Evolutionary conservation across 352 stramenopile species (phyloP), one percentile per base, ranked within the genome.

Genomic region (Pythium folliculosum): DNA sequence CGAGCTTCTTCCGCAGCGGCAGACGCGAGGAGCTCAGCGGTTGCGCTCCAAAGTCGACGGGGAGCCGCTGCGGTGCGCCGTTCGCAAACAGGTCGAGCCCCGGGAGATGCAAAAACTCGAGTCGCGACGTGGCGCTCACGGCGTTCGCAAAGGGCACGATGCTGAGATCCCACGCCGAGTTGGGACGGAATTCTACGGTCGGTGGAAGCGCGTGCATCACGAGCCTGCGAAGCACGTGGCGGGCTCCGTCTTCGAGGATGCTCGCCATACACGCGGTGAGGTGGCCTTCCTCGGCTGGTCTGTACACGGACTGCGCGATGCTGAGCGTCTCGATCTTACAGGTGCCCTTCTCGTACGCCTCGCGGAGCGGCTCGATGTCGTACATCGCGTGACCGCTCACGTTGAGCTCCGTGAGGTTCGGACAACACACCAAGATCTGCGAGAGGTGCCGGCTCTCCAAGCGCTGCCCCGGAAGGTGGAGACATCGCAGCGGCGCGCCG

Each of bases 381-480:
- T 51, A 21, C 3, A 70, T 13, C 10, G 30, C 8, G 25, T 60
- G 27, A 13, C 43, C 54, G 25, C 48, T 59, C 5, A 70, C 30
- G 10, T 70, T 64, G 16, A 67, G 50, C 60, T 52, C 50, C 0
- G 37, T 67, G 21, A 67, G 35, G n/a, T 67, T 67, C 10, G 60
- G 60, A 35, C 60, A 67, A 43, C n/a, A 53, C 17, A 17, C 2
- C 16, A 67, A 21, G 21, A 67, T 59, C 17, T 58, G 50, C 22
- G 21, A 16, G 38, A 67, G 60, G 22, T 67, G 60, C 3, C 60
- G 9, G 5, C 23, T 59, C 19, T 25, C 9, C 1, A 62, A 35
- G 6, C 9, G 17, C 14, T 40, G 19, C 2, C 12, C 51, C 1
- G 50, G 51, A 13, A 62, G 43, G 3, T 56, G 37, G 1, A 68